These are phyloP conservation scores for Yueomyces sinensis DNA, from an alignment of 805 yeast species.

Conservation along the genomic window DNA sequence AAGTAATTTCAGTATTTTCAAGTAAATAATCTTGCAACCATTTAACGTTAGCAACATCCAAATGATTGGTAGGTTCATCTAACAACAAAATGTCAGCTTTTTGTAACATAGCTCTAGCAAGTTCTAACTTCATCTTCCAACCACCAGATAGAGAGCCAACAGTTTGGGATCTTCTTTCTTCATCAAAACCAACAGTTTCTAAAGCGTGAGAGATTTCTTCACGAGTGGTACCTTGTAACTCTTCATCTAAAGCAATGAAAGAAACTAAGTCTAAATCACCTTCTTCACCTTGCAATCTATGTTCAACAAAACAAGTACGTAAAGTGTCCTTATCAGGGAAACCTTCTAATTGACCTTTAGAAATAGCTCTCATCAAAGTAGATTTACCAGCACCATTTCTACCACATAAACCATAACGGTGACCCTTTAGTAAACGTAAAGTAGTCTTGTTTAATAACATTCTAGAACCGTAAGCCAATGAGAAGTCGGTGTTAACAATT, in stretches of 20 bases:
- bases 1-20: slow-evolving; percentile 76
- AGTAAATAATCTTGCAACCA: slow-evolving; percentile 87
- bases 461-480: slow-evolving; percentile 94
- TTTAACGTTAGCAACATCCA: slow-evolving; percentile 85
- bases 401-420: slow-evolving; percentile 95
- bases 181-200: slow-evolving; percentile 80
- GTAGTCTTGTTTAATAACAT: slow-evolving; percentile 91
- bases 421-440: slow-evolving; percentile 80
- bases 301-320: slow-evolving; percentile 94
- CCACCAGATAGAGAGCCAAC: slow-evolving; percentile 97
- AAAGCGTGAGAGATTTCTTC: slow-evolving; percentile 68
- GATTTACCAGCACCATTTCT: slow-evolving; percentile 99
- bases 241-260: slow-evolving; percentile 84
- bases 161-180: slow-evolving; percentile 75
- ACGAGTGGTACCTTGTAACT: slow-evolving; percentile 46
- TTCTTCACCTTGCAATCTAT: slow-evolving; percentile 88
- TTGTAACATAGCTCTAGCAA: slow-evolving; percentile 98
- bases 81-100: slow-evolving; percentile 87
- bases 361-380: slow-evolving; percentile 91
- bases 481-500: slow-evolving; percentile 88
- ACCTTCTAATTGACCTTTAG: slow-evolving; percentile 94
- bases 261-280: slow-evolving; percentile 79
- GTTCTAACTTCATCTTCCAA: slow-evolving; percentile 97
- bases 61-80: slow-evolving; percentile 98
- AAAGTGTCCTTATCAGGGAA: slow-evolving; percentile 83